A percentile compares a stretch with the other conserved stretches of the same genome.
Evolutionary conservation across 2,329 filamentous ascomycete species (phyloP).

Genomic region (Neopestalotiopsis rosae): DNA sequence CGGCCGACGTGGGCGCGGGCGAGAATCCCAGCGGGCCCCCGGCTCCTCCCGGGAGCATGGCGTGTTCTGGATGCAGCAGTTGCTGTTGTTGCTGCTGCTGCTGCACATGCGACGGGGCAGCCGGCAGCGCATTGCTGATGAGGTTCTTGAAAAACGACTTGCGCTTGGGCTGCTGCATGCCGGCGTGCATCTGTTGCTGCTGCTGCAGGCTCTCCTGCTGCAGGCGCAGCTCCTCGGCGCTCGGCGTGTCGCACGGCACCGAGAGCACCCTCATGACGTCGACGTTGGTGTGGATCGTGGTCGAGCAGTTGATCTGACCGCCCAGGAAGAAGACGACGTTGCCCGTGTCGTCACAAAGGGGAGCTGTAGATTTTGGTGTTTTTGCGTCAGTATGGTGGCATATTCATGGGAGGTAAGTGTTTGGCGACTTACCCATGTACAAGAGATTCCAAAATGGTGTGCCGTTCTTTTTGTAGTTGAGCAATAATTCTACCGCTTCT

Average conservation of each 20-base stretch:
- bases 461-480: constrained; percentile 55
- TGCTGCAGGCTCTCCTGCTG: not conserved
- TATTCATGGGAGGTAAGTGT: constrained; percentile 30
- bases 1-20: not conserved
- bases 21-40: not conserved
- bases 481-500: constrained; percentile 22
- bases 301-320: constrained; percentile 50
- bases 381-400: constrained; percentile 28
- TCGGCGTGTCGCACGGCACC: constrained; percentile 17
- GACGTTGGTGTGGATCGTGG: constrained; percentile 44
- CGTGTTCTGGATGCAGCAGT: too few relatives aligned
- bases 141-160: not conserved
- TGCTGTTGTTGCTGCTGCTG: not conserved
- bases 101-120: constrained; percentile 15
- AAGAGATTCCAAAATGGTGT: constrained; percentile 54
- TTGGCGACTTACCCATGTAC: constrained; percentile 18
- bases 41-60: too few relatives aligned
- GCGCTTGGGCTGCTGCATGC: not conserved
- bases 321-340: constrained; percentile 47
- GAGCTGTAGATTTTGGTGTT: constrained; percentile 28
- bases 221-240: not conserved
- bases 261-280: constrained; percentile 45
- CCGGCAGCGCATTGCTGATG: not conserved
- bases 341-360: constrained; percentile 43
- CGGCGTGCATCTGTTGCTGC: not conserved